Evolutionary conservation across 345 rosid species (phyloP).

Genomic region (Salix viminalis): DNA sequence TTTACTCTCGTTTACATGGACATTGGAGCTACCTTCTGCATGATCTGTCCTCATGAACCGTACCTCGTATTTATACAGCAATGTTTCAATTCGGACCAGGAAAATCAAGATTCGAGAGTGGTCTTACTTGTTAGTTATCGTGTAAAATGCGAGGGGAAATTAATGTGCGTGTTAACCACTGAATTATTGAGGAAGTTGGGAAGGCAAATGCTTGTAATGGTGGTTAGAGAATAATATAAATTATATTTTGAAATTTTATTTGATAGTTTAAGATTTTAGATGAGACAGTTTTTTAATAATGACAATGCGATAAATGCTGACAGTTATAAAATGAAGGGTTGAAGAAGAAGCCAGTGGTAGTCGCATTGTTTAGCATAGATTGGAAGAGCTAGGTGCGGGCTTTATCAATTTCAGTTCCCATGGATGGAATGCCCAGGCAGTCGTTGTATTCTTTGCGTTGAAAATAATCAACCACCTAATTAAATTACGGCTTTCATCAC

Average conservation of each 20-base stretch:
- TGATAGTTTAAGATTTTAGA: rapidly evolving
- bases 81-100: background rate
- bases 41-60: background rate
- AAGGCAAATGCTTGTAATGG: background rate
- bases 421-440: background rate
- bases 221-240: too few relatives aligned
- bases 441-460: background rate
- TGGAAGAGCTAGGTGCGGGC: background rate
- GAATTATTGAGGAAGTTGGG: background rate
- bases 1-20: slow-evolving; percentile 3
- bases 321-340: background rate
- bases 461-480: background rate
- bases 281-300: too few relatives aligned
- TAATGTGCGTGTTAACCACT: background rate
- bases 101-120: background rate
- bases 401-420: background rate
- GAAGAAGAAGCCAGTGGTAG: background rate
- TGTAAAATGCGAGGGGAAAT: background rate
- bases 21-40: background rate
- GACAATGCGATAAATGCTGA: background rate
- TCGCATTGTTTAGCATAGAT: too few relatives aligned
- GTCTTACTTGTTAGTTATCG: background rate
- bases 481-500: background rate
- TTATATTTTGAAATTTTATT: too few relatives aligned
- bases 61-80: background rate